Percentiles rank a stretch among this genome's conserved stretches.
Evolutionary conservation across 306 rosid species (phyloP).

Genomic region (Vigna mungo): DNA sequence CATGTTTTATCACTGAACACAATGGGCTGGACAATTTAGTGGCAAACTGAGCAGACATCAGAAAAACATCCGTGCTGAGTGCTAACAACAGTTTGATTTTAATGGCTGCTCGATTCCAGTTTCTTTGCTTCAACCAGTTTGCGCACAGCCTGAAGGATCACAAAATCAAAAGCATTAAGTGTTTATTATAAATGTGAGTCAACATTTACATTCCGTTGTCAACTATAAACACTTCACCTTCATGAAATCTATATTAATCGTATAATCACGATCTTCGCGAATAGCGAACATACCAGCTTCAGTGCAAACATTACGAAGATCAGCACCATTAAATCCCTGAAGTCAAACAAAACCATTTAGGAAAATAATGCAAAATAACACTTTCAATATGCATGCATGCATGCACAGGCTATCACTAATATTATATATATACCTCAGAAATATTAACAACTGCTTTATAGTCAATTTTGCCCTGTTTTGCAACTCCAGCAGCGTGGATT

Average conservation of each 20-base stretch:
- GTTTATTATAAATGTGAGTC: background rate
- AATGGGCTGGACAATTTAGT: background rate
- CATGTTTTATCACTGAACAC: background rate
- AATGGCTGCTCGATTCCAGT: constrained; percentile 68
- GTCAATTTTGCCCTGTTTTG: constrained; percentile 42
- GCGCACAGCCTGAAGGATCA: constrained; percentile 65
- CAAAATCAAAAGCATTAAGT: constrained; percentile 15
- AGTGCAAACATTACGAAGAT: constrained; percentile 47
- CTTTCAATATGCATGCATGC: constrained; percentile 14
- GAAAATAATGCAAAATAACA: constrained; percentile 4
- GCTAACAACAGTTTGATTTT: constrained; percentile 8
- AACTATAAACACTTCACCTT: constrained; percentile 35
- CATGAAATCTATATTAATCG: constrained; percentile 38
- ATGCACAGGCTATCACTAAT: background rate
- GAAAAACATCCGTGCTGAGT: background rate
- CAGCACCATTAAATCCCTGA: constrained; percentile 47
- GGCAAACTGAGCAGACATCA: background rate
- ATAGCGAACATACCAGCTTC: constrained; percentile 44
- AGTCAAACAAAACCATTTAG: constrained; percentile 2
- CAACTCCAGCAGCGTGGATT: constrained; percentile 39
- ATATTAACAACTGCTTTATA: constrained; percentile 41
- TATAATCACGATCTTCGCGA: constrained; percentile 38
- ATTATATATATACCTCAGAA: constrained; percentile 10
- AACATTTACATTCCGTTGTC: background rate
- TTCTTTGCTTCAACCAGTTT: constrained; percentile 79